Percentiles rank a stretch among this genome's conserved stretches.
These are phyloP conservation scores for Pythium insidiosum DNA, from an alignment of 352 stramenopile species.

Conservation along the genomic window DNA sequence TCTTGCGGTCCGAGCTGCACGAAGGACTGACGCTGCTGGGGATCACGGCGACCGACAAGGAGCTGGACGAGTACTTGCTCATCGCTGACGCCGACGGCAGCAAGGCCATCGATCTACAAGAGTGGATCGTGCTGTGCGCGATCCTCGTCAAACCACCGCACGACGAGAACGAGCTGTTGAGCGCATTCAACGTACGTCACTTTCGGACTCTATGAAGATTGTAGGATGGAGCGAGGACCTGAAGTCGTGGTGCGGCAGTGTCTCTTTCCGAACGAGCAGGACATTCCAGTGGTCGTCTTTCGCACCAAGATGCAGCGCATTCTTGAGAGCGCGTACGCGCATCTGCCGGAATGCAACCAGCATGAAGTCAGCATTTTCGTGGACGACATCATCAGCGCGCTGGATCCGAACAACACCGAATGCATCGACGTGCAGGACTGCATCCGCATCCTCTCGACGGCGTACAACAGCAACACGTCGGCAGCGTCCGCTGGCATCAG, in stretches of 20 bases:
- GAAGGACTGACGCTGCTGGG: constrained; percentile 47
- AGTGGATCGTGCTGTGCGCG: constrained; percentile 58
- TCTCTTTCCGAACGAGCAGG: constrained; percentile 51
- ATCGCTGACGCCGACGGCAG: constrained; percentile 54
- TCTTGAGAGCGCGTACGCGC: constrained; percentile 52
- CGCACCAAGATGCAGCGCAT: constrained; percentile 66
- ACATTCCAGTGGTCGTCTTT: constrained; percentile 51
- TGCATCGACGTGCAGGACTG: constrained; percentile 66
- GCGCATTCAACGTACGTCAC: constrained; percentile 40
- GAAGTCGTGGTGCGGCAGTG: constrained; percentile 22
- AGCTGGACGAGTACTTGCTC: constrained; percentile 57
- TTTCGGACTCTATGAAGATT: neutral
- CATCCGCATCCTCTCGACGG: constrained; percentile 45
- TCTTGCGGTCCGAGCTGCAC: constrained; percentile 55
- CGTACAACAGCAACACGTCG: constrained; percentile 26
- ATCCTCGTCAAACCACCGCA: constrained; percentile 50
- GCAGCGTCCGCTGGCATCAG: too few species aligned
- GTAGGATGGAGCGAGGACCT: too few species aligned
- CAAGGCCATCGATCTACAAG: constrained; percentile 58
- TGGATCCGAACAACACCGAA: constrained; percentile 64
- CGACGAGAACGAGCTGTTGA: constrained; percentile 36
- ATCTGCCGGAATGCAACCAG: constrained; percentile 54
- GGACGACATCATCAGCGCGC: constrained; percentile 54
- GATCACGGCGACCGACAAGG: constrained; percentile 51
- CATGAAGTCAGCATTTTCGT: constrained; percentile 67